phyloP scores from a whole-genome alignment of 164 flowering plant species.

The Brasenia schreberi region DNA sequence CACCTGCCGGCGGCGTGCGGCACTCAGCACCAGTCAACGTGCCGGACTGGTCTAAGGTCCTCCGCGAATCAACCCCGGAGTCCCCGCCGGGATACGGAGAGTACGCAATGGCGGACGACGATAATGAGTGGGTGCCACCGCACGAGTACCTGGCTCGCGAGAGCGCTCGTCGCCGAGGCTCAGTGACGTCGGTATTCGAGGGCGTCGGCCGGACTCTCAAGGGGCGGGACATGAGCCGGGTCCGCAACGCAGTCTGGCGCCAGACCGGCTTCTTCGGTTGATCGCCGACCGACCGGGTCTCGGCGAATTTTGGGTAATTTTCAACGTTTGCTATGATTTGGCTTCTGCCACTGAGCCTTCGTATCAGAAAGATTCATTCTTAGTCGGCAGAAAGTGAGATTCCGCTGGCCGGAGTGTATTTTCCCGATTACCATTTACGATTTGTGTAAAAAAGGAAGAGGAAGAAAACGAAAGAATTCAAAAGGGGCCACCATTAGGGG shows the following conservation, averaged over 20 bases:
- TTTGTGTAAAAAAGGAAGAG: not conserved
- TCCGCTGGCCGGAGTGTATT: not conserved
- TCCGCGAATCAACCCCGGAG: constrained; percentile 57
- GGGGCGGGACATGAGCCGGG: constrained; percentile 94
- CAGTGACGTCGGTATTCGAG: constrained; percentile 59
- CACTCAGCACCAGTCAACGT: constrained; percentile 83
- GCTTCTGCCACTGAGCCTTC: not conserved
- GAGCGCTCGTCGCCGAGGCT: constrained; percentile 25
- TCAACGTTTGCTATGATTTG: not conserved
- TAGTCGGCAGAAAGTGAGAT: not conserved
- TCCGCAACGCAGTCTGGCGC: constrained; percentile 91
- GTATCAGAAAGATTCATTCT: not conserved
- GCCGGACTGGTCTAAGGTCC: constrained; percentile 71
- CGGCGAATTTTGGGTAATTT: not conserved
- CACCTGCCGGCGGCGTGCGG: constrained; percentile 27
- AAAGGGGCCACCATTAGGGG: not conserved
- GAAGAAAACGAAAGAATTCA: too few relatives aligned
- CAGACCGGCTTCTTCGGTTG: constrained; percentile 87
- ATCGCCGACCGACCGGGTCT: not conserved
- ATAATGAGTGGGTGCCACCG: constrained; percentile 62
- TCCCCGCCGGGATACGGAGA: constrained; percentile 53
- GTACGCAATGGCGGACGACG: constrained; percentile 18
- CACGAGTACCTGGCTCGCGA: constrained; percentile 82
- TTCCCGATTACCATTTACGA: not conserved
- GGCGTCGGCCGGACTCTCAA: constrained; percentile 93